Conservation (phyloP, 208 protist species). For the Trypanosoma boissoni region DNA sequence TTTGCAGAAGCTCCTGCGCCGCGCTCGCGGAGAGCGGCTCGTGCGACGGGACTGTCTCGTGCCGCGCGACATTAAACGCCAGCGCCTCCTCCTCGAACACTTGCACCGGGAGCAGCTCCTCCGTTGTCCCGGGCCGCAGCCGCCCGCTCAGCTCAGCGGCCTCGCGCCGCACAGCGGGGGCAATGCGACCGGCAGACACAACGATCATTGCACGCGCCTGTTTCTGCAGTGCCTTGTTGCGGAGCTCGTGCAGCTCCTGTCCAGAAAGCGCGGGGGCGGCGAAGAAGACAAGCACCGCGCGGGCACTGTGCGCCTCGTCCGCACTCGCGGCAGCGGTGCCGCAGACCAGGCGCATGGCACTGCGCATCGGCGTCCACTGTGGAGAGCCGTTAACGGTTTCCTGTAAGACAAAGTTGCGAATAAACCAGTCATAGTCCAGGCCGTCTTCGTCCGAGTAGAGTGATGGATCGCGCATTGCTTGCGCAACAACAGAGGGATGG, state of each 20-base stretch:
- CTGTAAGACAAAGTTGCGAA: slow-evolving; percentile 43
- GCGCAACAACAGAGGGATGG: slow-evolving; percentile 67
- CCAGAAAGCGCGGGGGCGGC: slow-evolving; percentile 43
- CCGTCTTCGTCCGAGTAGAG: slow-evolving; percentile 35
- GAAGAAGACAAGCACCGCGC: slow-evolving; percentile 65
- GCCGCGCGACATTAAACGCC: slow-evolving; percentile 94
- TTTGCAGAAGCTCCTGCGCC: slow-evolving; percentile 74
- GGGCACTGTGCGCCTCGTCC: not conserved
- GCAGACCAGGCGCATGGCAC: slow-evolving; percentile 64
- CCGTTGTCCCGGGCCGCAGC: slow-evolving; percentile 37
- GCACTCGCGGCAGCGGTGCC: slow-evolving; percentile 2
- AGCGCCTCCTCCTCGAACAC: slow-evolving; percentile 93
- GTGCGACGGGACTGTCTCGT: slow-evolving; percentile 95
- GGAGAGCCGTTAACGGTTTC: slow-evolving; percentile 19
- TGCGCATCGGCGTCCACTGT: slow-evolving; percentile 52
- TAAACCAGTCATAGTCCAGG: slow-evolving; percentile 73
- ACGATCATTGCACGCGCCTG: slow-evolving; percentile 59
- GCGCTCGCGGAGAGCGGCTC: slow-evolving; percentile 63
- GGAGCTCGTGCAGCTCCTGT: slow-evolving; percentile 50
- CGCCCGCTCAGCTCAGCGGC: slow-evolving; percentile 63
- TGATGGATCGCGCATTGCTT: slow-evolving; percentile 37
- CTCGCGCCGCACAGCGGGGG: slow-evolving; percentile 42
- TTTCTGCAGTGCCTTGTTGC: slow-evolving; percentile 62
- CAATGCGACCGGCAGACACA: slow-evolving; percentile 47
- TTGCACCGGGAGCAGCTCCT: slow-evolving; percentile 80